A percentile compares a stretch with the other conserved stretches of the same genome.
phyloP scores from a whole-genome alignment of 2,329 filamentous ascomycete genomes.

The Colletotrichum zoysiae region DNA sequence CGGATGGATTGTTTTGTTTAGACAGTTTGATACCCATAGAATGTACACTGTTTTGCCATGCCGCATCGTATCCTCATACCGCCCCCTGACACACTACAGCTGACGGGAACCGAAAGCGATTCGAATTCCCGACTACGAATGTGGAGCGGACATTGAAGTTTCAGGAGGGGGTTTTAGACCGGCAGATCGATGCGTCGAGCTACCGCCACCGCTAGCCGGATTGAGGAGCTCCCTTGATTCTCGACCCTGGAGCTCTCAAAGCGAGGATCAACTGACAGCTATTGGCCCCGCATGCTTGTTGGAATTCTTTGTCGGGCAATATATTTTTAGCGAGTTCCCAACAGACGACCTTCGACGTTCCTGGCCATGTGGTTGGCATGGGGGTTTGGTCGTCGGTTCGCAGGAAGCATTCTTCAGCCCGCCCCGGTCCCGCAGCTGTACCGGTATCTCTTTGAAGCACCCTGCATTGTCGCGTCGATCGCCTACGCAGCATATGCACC shows the following conservation, averaged over 20 bases:
- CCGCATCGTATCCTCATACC: background rate
- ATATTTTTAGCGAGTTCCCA: background rate
- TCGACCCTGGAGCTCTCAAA: background rate
- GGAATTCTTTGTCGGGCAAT: background rate
- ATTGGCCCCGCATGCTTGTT: background rate
- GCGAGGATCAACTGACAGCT: background rate
- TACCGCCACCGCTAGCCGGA: constrained; percentile 1
- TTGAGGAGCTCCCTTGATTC: constrained; percentile 11
- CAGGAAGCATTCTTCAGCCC: background rate
- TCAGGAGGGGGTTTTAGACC: constrained; percentile 9
- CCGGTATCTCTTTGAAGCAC: background rate
- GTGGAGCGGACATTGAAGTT: constrained; percentile 14
- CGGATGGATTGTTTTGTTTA: background rate
- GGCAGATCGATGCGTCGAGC: background rate
- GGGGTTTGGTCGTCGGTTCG: background rate
- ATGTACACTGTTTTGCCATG: background rate
- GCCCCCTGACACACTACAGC: background rate
- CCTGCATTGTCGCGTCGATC: too few relatives aligned
- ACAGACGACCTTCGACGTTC: background rate
- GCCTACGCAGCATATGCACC: background rate
- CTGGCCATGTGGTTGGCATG: constrained; percentile 1
- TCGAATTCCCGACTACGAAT: background rate
- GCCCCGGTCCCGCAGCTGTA: background rate
- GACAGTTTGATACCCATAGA: constrained; percentile 23
- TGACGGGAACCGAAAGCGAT: background rate